Evolutionary conservation across 768 basidiomycete genomes (phyloP), one percentile per base, ranked within the genome.

Genomic region (Amanita muscaria): DNA sequence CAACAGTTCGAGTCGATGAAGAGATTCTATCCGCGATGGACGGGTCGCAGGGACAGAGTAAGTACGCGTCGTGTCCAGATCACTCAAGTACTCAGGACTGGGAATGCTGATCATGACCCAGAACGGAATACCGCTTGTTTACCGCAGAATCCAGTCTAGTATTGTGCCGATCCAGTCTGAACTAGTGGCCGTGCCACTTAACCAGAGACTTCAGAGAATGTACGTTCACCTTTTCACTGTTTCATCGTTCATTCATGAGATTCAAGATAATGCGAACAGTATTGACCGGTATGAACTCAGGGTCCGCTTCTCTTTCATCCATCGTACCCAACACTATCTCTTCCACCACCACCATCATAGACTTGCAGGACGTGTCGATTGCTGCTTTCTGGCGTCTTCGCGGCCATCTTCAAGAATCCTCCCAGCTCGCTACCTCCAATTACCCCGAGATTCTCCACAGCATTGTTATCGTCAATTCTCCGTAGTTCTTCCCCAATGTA

Each of bases 21-120:
- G 53, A 64, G 70, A 40, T 83, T 80, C 49, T 91, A 89, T 62
- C 85, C 87, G 1, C 72, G 82, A 24, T 89, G 84, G 84, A 88
- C 84, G 0, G 88, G 87, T 0, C 68, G 81, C 35, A 66, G 85
- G 51, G 82, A 88, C 58, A 85, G 83, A 67, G 86, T 80, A 51
- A 2, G 65, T 50, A n/a, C n/a, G n/a, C n/a, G n/a, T n/a, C n/a
- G n/a, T n/a, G n/a, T n/a, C n/a, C n/a, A n/a, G n/a, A n/a, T n/a
- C n/a, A n/a, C n/a, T n/a, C n/a, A n/a, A n/a, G n/a, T n/a, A n/a
- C n/a, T n/a, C n/a, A n/a, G n/a, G n/a, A n/a, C n/a, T n/a, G n/a
- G n/a, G n/a, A n/a, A n/a, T n/a, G n/a, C n/a, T n/a, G n/a, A n/a
- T n/a, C n/a, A n/a, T n/a, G n/a, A n/a, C n/a, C n/a, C 34, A 86